Evolutionary conservation across 257 asterid species (phyloP), one percentile per base, ranked within the genome.

Genomic region (Solanum dulcamara): DNA sequence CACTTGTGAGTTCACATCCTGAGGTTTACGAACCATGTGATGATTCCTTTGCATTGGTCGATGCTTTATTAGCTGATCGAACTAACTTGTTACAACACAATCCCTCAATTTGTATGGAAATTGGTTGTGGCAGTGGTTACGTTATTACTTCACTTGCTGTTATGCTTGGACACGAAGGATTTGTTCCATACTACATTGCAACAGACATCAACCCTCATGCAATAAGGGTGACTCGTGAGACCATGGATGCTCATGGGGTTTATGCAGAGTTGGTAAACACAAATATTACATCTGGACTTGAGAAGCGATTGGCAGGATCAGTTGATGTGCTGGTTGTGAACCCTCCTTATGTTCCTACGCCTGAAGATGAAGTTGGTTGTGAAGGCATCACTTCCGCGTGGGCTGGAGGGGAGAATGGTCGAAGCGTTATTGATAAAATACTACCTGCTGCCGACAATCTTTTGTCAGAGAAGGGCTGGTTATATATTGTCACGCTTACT

Each of bases 311-410:
- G 85, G 87, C 87, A 9, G 89, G 93, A 81, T 90, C 88, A 2
- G 97, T 97, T 84, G 99, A 97, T 83, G 93, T 95, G 80, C 90
- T 95, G 87, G 97, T 95, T 77, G 99, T 97, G 85, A 97, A 97
- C 88, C 98, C 98, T 9, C 99, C 99, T 75, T 97, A 97, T 77
- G 98, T 97, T 86, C 99, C 99, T 7, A 95, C 98, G 2, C 98
- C 99, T 4, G 98, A 95, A 83, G 96, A 94, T 4, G 98, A 97
- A 90, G 99, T 96, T 68, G 99, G 99, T 15, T 79, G 92, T 70
- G 50, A 60, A 5, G 99, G 99, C 59, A 94, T 97, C 80, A 90
- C 94, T 18, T 89, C 98, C 6, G 86, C 99, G 38, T 97, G 99
- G 98, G 98, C 98, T 0, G 99, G 99, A 51, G 98, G 98, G 24